These are phyloP conservation scores for Porcisia deanei DNA, from an alignment of 208 protist genomes.

Conservation along the genomic window DNA sequence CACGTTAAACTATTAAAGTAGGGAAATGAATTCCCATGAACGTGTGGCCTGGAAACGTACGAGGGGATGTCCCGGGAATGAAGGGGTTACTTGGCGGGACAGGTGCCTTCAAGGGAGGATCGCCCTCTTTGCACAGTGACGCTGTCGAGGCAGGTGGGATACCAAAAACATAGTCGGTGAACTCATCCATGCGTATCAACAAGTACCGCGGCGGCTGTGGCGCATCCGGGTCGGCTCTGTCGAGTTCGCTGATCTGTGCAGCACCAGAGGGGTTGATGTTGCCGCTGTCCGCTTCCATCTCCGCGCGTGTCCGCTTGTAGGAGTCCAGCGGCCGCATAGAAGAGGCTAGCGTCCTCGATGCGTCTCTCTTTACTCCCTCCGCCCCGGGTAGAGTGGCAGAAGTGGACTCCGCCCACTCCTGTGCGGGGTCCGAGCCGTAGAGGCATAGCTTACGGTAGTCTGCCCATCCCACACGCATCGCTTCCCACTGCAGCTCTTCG, in stretches of 20 bases:
- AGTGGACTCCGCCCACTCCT: slow-evolving; percentile 17
- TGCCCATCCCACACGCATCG: slow-evolving; percentile 50
- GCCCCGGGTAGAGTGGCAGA: neutral
- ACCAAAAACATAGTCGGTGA: slow-evolving; percentile 65
- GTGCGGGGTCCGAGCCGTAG: slow-evolving; percentile 52
- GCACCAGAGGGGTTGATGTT: neutral
- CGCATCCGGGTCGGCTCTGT: slow-evolving; percentile 4
- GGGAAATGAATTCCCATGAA: slow-evolving; percentile 34
- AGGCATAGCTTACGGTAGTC: slow-evolving; percentile 82
- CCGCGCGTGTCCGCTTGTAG: slow-evolving; percentile 18
- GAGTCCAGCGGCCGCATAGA: slow-evolving; percentile 23
- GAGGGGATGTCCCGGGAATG: slow-evolving; percentile 4
- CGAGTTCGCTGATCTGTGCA: neutral
- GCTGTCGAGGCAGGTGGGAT: slow-evolving; percentile 6
- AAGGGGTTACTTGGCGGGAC: neutral
- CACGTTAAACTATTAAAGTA: slow-evolving; percentile 11
- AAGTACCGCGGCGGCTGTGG: slow-evolving; percentile 43
- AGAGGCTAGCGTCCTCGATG: slow-evolving; percentile 14
- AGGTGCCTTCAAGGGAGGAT: neutral
- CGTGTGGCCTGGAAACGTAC: slow-evolving; percentile 22
- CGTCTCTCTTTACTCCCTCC: neutral
- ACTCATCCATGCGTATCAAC: slow-evolving; percentile 60
- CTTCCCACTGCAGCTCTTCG: slow-evolving; percentile 42
- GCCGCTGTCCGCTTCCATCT: neutral
- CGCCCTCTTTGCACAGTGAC: neutral